Base-by-base conservation (phyloP, 2,329 filamentous ascomycete species). In the Cercospora nicotianae region DNA sequence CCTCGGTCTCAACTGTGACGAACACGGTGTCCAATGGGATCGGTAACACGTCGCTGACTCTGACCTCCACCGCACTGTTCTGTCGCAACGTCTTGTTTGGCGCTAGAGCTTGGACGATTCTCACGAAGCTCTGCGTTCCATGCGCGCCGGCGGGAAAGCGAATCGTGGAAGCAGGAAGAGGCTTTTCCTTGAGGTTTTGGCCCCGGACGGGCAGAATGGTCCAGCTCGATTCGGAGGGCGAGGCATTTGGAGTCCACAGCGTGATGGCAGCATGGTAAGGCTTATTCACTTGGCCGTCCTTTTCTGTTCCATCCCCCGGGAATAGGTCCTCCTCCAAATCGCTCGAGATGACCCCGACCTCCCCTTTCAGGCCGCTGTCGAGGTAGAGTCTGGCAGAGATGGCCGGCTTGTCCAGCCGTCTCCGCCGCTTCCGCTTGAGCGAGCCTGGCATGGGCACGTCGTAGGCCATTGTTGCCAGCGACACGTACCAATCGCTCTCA, bases 291-390 rank as follows among this genome's bases (percentile, higher is more conserved):
- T 81, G 61, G 16, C 57, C 63, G 42, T 61, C 57, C 10, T 64
- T 53, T 62, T 23, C 36, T 9, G 65, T n/a, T 7, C 39, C 66
- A 63, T 68, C 61, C 42, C 67, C 65, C 3, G 91, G 89, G 81
- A 96, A 93, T 62, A 98, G 85, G 76, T 96, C 91, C 58, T 86
- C 84, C 75, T 94, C 93, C 62, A 99, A 85, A 79, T 97, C 93
- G 75, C 93, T 90, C 12, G 94, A 97, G 63, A 98, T 81, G 71
- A 95, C 87, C 70, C 93, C 95, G 69, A 94, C 86, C 77, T 97
- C 92, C 63, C 92, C 92, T 80, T 90, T 92, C 75, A 96, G 85
- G 78, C 91, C 90, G 77, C 93, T 91, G 79, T 97, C 93, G 66
- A 97, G 87, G 42, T 96, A 86, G 61, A 98, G 84, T 67, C 91